Evolutionary conservation across 169 alveolate species (phyloP), one percentile per base, ranked within the genome.

Genomic region (Cryptosporidium baileyi): DNA sequence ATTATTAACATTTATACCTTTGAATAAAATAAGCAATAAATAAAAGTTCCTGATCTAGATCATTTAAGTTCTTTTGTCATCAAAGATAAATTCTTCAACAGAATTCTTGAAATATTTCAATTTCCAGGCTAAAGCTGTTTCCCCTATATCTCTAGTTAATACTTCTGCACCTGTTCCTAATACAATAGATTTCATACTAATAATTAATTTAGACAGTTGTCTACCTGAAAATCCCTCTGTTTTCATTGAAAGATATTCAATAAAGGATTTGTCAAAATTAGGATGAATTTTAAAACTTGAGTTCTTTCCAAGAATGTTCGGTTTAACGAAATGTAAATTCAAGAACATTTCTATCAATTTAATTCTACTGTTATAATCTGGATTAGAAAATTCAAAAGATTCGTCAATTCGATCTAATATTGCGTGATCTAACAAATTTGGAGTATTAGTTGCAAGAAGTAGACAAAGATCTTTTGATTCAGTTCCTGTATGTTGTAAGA

Each of bases 401-500:
- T 98, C 99, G 91, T 98, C 99, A 34, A 96, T 88, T 60, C 99
- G 89, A 88, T 96, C 99, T 17, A 95, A 90, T 13, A 96, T 95
- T 11, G 98, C 98, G 65, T 63, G 49, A 91, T 98, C 99, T 40
- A 98, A 91, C 57, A 95, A 89, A 19, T 96, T 97, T 40, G 97
- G 97, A 79, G 95, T 92, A 88, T 98, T 98, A 22, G 99, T 96
- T 7, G 99, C 99, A 79, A 98, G 89, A 15, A 98, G 94, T 6
- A 97, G 89, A 45, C 97, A 93, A 57, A 96, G 94, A 49, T 97
- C 96, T 60, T 92, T 93, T 30, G 95, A 93, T 57, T 97, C 98
- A 15, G 98, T 93, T 44, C 99, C 99, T 3, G 99, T 98, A 93
- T 98, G 98, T 88, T 95, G 95, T 19, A 97, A 91, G 88, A 97